These are phyloP conservation scores for Pichia sp. DNA, from an alignment of 1,139 yeast species.

Conservation along the genomic window DNA sequence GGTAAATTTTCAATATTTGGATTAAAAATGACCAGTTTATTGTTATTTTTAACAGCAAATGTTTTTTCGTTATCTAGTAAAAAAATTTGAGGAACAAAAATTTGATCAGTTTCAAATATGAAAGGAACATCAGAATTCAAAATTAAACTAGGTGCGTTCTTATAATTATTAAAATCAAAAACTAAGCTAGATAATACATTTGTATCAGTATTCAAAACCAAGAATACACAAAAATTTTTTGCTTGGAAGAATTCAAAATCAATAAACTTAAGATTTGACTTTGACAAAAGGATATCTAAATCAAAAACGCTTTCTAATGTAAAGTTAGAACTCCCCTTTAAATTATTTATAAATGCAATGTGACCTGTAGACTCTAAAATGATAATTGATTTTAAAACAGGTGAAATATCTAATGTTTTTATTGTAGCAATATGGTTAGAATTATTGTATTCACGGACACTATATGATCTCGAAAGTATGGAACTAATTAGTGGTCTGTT, in stretches of 20 bases:
- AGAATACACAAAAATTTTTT: constrained; percentile 3
- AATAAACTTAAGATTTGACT: neutral
- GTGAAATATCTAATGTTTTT: constrained; percentile 26
- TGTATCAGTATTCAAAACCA: neutral
- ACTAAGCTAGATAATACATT: neutral
- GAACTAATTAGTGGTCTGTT: constrained; percentile 30
- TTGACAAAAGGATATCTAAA: neutral
- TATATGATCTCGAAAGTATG: constrained; percentile 19
- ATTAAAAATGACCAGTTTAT: constrained; percentile 6
- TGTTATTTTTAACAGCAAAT: constrained; percentile 1
- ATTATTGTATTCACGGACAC: constrained; percentile 17
- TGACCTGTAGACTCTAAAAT: constrained; percentile 43
- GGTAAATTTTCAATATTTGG: neutral
- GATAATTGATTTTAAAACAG: constrained; percentile 31
- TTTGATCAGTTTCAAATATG: neutral
- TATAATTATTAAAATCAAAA: neutral
- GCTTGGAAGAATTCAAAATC: constrained; percentile 6
- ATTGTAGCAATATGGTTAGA: constrained; percentile 53
- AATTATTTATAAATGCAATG: constrained; percentile 31
- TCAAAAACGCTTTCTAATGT: constrained; percentile 2
- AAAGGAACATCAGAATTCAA: neutral
- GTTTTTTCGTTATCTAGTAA: neutral
- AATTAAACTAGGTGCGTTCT: neutral
- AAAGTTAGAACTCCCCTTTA: constrained; percentile 14
- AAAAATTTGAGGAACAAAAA: neutral